These are phyloP conservation scores for Wickerhamiella kurtzmanii DNA, from an alignment of 805 yeast species.

Conservation along the genomic window DNA sequence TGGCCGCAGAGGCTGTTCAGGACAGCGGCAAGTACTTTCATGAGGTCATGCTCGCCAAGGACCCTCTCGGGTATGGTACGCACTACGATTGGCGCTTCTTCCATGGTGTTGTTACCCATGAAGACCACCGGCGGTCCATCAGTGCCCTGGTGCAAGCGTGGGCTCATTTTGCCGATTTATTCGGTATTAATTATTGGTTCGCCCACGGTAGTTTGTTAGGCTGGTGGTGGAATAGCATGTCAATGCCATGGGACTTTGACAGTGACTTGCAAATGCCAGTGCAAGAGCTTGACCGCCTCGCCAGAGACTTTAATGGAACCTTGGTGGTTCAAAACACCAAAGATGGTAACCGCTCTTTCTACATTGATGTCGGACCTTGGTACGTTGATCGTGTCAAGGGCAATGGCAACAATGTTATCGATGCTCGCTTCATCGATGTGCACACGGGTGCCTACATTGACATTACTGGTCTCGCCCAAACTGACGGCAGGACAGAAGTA, in stretches of 20 bases:
- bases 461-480: constrained; percentile 36
- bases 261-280: constrained; percentile 41
- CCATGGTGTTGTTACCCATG: constrained; percentile 29
- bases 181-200: constrained; percentile 35
- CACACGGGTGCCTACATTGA: constrained; percentile 49
- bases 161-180: constrained; percentile 32
- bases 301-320: constrained; percentile 36
- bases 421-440: constrained; percentile 47
- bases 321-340: constrained; percentile 33
- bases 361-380: constrained; percentile 37
- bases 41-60: constrained; percentile 10
- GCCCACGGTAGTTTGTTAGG: constrained; percentile 39
- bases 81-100: constrained; percentile 60
- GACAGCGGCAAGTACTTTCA: constrained; percentile 11
- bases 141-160: constrained; percentile 36
- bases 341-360: constrained; percentile 34
- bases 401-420: constrained; percentile 38
- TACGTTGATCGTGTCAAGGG: constrained; percentile 36
- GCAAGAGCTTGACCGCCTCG: constrained; percentile 33
- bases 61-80: constrained; percentile 16
- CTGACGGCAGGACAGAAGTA: constrained; percentile 17
- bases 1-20: constrained; percentile 2
- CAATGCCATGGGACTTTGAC: constrained; percentile 42
- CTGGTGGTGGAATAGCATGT: constrained; percentile 37
- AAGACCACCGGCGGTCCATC: constrained; percentile 33